Evolutionary conservation across 2,329 filamentous ascomycete genomes (phyloP), one percentile per base, ranked within the genome.

Genomic region (Cladophialophora chaetospira): DNA sequence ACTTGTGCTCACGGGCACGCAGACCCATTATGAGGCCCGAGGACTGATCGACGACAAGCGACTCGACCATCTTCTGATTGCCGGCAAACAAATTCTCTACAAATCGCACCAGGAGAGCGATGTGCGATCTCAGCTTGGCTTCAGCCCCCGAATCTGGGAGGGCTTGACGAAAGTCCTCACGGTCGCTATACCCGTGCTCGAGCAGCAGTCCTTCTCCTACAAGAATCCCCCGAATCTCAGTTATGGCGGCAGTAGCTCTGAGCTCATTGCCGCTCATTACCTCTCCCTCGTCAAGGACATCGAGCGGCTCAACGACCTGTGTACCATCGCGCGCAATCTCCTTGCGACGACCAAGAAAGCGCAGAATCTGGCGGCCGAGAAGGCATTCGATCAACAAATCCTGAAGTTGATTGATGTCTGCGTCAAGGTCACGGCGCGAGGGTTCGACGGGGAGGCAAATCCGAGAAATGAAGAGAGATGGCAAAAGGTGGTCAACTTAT

Each of bases 401-500:
- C 76, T 86, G 61, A 79, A 80, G 35, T 69, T 87, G 43, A 80
- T 87, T 61, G 84, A 85, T 65, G 81, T 84, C 45, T 86, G 83
- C 65, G 83, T 87, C 9, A 76, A 82, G 48, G 83, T 87, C 10
- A 86, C 84, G 0, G 83, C 83, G 6, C 72, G 83, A 62, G 84
- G 84, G 0, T 87, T 84, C 60, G 84, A 87, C 69, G 84, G 84
- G 28, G 82, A 85, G 66, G 73, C 76, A 45, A 81, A 83, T 56
- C 79, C 80, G 3, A 75, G 80, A 51, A 83, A 85, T 55, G 82
- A 87, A 69, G 82, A 85, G 63, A 82, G 82, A 63, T 86, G 83
- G 83, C 82, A 86, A 70, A 81, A 79, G 69, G 82, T 86, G 53
- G 82, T 86, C 60, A 85, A 84, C 66, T 79, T 82, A 3, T 86